phyloP scores from a whole-genome alignment of 345 rosid genomes.

The Lenwebbia sp. region DNA sequence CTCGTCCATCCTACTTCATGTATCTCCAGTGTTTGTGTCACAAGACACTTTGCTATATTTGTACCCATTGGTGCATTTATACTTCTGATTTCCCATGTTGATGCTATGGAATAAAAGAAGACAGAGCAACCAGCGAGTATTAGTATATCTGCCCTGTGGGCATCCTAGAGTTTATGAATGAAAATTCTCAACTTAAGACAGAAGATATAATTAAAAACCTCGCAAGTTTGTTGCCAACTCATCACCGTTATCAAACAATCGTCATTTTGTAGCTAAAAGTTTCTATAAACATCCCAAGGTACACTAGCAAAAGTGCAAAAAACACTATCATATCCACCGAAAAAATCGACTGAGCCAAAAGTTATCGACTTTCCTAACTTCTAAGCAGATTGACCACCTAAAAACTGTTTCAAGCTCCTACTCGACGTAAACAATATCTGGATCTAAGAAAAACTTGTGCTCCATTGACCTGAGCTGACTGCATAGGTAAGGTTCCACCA shows the following conservation, averaged over 20 bases:
- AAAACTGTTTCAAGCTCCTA: not conserved
- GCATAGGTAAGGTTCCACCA: not conserved
- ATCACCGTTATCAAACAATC: not conserved
- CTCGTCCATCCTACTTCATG: conserved; percentile 53
- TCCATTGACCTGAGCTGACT: not conserved
- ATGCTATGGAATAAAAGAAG: conserved; percentile 40
- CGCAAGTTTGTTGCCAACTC: not conserved
- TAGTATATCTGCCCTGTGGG: not conserved
- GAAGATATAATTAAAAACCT: not conserved
- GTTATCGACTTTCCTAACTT: not conserved
- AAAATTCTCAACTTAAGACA: not conserved
- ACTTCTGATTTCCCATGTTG: conserved; percentile 86
- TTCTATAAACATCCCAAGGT: not conserved
- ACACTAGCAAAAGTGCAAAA: not conserved
- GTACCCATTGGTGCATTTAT: conserved; percentile 52
- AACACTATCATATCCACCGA: not conserved
- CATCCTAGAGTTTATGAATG: not conserved
- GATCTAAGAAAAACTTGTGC: not conserved
- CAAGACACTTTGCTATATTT: conserved; percentile 48
- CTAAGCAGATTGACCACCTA: not conserved
- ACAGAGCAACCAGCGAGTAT: not conserved
- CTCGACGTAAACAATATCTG: not conserved
- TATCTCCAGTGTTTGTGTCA: conserved; percentile 82
- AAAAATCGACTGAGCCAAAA: not conserved
- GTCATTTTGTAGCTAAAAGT: not conserved